Evolutionary conservation across 2,329 filamentous ascomycete genomes (phyloP), one percentile per base, ranked within the genome.

Genomic region (Pseudogymnoascus sp.): DNA sequence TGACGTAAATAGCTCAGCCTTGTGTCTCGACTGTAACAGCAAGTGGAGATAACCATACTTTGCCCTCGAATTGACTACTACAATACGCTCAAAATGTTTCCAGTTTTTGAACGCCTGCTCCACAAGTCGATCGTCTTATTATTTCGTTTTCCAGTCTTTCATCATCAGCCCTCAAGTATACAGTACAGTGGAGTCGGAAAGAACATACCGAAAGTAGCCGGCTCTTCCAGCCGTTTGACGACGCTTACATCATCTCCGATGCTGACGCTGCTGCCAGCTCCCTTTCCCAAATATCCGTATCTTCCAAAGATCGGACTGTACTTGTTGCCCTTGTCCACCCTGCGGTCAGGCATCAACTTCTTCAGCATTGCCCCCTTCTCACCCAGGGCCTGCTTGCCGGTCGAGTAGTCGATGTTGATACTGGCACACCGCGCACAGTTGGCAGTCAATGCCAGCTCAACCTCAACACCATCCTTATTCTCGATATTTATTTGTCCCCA

Each of bases 251-350:
- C 74, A 73, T 84, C 81, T 3, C 81, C 80, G 63, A 83, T 75
- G 10, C 65, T 72, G 53, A 83, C 69, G 1, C 73, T 73, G 34
- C 71, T 70, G 10, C 72, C 74, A 18, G 68, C 70, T 16, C 68
- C 69, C 5, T 62, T 67, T 16, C 62, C 65, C 44, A 89, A 73
- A 71, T 90, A 91, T 0, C 81, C 87, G 75, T 91, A 91, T 50
- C 88, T 79, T 8, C 89, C 89, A 78, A 92, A 92, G 7, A 90
- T 79, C 11, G 89, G 88, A 64, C 81, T 83, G 72, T 84, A 90
- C 71, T 84, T 89, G 36, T 78, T 78, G 0, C 89, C 89, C n/a
- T 72, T 67, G 70, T 93, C 89, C 5, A 92, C 87, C 63, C 89
- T 81, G 18, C 89, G 80, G 73, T 91, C 87, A 61, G 79, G 82